Evolutionary conservation across 2,329 filamentous ascomycete genomes (phyloP).

Genomic region (Plectosphaerella sp.): DNA sequence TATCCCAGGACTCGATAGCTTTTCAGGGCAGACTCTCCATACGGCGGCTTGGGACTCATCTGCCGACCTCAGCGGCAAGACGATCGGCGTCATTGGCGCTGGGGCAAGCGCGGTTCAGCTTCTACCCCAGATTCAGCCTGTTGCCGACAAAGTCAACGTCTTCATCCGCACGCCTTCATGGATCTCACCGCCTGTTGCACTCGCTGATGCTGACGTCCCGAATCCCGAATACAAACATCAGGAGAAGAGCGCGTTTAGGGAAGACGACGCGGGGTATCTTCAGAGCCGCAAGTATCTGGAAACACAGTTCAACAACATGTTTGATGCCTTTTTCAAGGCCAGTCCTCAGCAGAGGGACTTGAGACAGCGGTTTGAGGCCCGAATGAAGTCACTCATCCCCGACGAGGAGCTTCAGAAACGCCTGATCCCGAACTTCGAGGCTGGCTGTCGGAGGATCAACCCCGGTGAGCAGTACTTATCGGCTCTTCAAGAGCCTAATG

Average conservation of each 20-base stretch:
- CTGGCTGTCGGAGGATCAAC: slow-evolving; percentile 17
- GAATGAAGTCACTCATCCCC: slow-evolving; percentile 11
- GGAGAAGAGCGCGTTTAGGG: slow-evolving; percentile 9
- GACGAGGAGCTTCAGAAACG: slow-evolving; percentile 10
- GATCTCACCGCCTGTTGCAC: slow-evolving; percentile 14
- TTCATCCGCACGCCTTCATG: slow-evolving; percentile 25
- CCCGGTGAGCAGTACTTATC: slow-evolving; percentile 37
- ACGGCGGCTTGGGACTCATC: slow-evolving; percentile 38
- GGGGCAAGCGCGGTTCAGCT: slow-evolving; percentile 32
- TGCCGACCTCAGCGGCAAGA: slow-evolving; percentile 25
- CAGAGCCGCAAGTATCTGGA: slow-evolving; percentile 29
- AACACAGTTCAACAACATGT: slow-evolving; percentile 31
- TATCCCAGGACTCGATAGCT: slow-evolving; percentile 40
- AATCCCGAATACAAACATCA: not conserved
- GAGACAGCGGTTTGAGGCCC: slow-evolving; percentile 8
- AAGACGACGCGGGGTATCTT: slow-evolving; percentile 7
- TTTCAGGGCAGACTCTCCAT: slow-evolving; percentile 40
- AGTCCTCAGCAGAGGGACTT: slow-evolving; percentile 12
- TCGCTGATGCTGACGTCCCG: too few species aligned
- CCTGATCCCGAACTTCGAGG: slow-evolving; percentile 16
- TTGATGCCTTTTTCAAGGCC: slow-evolving; percentile 32
- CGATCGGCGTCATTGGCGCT: slow-evolving; percentile 31
- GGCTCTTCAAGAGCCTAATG: slow-evolving; percentile 32
- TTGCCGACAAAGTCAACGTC: slow-evolving; percentile 13
- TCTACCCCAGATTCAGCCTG: slow-evolving; percentile 33